Evolutionary conservation across 2,329 filamentous ascomycete genomes (phyloP), one percentile per base, ranked within the genome.

Genomic region (Talaromyces marneffei): DNA sequence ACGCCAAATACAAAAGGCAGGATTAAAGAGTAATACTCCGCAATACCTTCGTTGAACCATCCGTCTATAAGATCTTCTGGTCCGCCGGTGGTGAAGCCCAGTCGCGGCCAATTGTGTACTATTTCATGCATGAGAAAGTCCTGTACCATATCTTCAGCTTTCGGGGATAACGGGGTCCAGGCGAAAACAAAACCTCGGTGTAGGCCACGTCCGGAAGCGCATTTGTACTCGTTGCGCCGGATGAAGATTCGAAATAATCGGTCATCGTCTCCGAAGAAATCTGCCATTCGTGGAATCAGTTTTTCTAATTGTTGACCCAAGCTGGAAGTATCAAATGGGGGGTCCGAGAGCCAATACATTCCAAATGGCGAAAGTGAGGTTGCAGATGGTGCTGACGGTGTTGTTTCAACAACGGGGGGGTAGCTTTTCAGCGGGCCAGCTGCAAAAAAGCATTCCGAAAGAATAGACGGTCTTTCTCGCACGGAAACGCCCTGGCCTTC

Each of bases 41-140:
- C 40, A 14, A 58, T 58, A 9, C 56, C 56, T 39, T 58, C 56
- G 12, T 58, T 48, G 5, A 58, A 58, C 56, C 56, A 58, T 29
- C 40, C 31, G 23, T 58, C 56, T 39, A 58, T 29, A 4, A 58
- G 40, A 48, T 58, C 56, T 25, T 48, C 56, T 6, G 56, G 56
- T 20, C 56, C 29, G 5, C 56, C 40, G 14, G 40, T 58, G 5
- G 56, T 58, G 4, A 48, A 58, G 6, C 40, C 56, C 1, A 58
- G 29, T 10, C 56, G 40, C 10, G 56, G 56, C 40, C 40, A 48
- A 39, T 58, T 58, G 40, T 48, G 40, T 7, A 58, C 29, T 6
- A 58, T 58, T 14, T 48, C 40, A 29, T 48, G 40, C 56, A 58
- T 46, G 2, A 58, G 56, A 18, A 58, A 58, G 10, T 39, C 56